Base-by-base conservation (phyloP, 2,329 filamentous ascomycete species). In the Periconia sp. region DNA sequence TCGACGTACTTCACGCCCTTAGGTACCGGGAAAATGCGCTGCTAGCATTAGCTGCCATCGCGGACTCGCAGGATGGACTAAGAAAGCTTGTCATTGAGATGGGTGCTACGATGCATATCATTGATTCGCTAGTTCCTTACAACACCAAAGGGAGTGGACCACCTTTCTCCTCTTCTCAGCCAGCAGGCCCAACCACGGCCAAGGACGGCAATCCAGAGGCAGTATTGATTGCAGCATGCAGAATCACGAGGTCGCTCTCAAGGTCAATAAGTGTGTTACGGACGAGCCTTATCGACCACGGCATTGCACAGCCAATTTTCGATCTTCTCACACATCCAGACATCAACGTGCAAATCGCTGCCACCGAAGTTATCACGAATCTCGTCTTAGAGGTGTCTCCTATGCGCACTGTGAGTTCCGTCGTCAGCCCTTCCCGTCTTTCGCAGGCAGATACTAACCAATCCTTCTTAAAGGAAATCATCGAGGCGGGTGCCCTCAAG, bases 351-450 rank as follows among this genome's bases (percentile, higher is more conserved):
- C 87, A 92, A 63, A 86, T 94, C 63, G 90, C 91, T 35, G 90
- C 92, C 5, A 95, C 90, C 0, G 86, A 88, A 24, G 86, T 87
- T 5, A 82, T 95, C 26, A 90, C 86, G 57, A 99, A 99, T 66
- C 72, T 99, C 35, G 81, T 95, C 5, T 78, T 91, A 33, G 89
- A 95, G 50, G 89, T 95, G 57, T 96, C 92, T 63, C 92, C 94
- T 1, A 91, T 96, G 83, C 86, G 89, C 68, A 85, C 90, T 66
- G 89, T 92, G 68, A 75, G 85, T 76, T 23, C 2, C 19, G 16
- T 7, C 2, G 4, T 5, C 8, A 22, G 7, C 3, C 29, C 26
- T 3, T 31, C 5, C 8, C 23, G 5, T 23, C 21, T 17, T n/a
- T 23, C 16, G 10, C 17, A 31, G 34, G n/a, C 17, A 16, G 10